These are phyloP conservation scores for Candida germanica DNA, from an alignment of 805 yeast species.

Conservation along the genomic window DNA sequence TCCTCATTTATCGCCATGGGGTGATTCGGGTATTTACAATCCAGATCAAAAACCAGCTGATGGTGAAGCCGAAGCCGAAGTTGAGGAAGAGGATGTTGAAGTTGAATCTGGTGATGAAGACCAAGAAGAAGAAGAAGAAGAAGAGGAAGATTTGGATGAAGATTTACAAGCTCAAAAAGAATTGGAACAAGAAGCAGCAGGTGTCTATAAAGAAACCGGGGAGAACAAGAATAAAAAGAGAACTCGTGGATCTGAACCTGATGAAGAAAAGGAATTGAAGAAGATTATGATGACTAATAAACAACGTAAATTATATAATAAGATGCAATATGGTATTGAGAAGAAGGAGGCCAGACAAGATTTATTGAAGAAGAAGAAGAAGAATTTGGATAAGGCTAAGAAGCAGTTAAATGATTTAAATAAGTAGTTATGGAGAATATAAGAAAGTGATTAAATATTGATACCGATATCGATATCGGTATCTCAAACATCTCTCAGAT, in stretches of 20 bases:
- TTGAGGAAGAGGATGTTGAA: slow-evolving; percentile 49
- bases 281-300: slow-evolving; percentile 97
- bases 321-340: slow-evolving; percentile 88
- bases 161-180: slow-evolving; percentile 82
- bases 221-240: slow-evolving; percentile 39
- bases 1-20: slow-evolving; percentile 99
- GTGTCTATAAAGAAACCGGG: slow-evolving; percentile 52
- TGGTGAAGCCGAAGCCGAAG: slow-evolving; percentile 40
- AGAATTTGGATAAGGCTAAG: slow-evolving; percentile 66
- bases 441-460: too few species aligned
- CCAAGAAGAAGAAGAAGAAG: slow-evolving; percentile 44
- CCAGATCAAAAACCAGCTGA: slow-evolving; percentile 65
- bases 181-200: slow-evolving; percentile 74
- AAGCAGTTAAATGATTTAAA: slow-evolving; percentile 25
- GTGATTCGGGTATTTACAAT: slow-evolving; percentile 87
- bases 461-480: too few species aligned
- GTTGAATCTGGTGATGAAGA: slow-evolving; percentile 46
- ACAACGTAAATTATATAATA: slow-evolving; percentile 88
- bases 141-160: slow-evolving; percentile 46
- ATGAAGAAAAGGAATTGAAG: slow-evolving; percentile 86
- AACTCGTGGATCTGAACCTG: slow-evolving; percentile 44
- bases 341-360: slow-evolving; percentile 78
- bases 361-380: slow-evolving; percentile 63
- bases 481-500: background rate
- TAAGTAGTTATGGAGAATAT: background rate